Evolutionary conservation across 2,329 filamentous ascomycete genomes (phyloP).

Genomic region (Fusarium sarcochroum): DNA sequence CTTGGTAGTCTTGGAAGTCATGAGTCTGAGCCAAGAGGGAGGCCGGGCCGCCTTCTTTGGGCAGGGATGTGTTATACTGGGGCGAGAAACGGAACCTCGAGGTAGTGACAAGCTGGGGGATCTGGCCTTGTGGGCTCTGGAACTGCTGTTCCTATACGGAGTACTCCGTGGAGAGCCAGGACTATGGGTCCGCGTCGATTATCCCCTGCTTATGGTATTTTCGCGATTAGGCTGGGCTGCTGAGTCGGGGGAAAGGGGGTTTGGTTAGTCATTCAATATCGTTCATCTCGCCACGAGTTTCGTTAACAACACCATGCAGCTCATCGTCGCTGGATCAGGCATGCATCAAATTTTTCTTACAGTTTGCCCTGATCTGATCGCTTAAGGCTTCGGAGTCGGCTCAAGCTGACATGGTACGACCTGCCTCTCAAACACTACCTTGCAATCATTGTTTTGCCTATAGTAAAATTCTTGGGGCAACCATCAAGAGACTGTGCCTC

Average conservation of each 20-base stretch:
- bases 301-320: slow-evolving; percentile 16
- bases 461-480: background rate
- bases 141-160: slow-evolving; percentile 27
- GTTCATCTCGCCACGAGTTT: slow-evolving; percentile 23
- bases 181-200: slow-evolving; percentile 23
- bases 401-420: background rate
- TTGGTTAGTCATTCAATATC: slow-evolving; percentile 8
- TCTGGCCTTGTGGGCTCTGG: background rate
- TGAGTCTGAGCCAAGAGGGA: slow-evolving; percentile 28
- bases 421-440: background rate
- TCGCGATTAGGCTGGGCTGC: slow-evolving; percentile 21
- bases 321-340: background rate
- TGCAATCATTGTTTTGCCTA: background rate
- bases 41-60: slow-evolving; percentile 11
- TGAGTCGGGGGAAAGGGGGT: slow-evolving; percentile 14
- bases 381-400: too few relatives aligned
- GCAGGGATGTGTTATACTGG: slow-evolving; percentile 9
- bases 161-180: slow-evolving; percentile 7
- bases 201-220: slow-evolving; percentile 8
- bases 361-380: slow-evolving; percentile 19
- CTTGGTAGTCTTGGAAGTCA: slow-evolving; percentile 33
- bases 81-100: background rate
- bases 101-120: slow-evolving; percentile 27
- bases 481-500: background rate
- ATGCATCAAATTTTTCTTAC: background rate